Evolutionary conservation across 2,329 filamentous ascomycete species (phyloP).

Genomic region (Pyrenochaeta sp.): DNA sequence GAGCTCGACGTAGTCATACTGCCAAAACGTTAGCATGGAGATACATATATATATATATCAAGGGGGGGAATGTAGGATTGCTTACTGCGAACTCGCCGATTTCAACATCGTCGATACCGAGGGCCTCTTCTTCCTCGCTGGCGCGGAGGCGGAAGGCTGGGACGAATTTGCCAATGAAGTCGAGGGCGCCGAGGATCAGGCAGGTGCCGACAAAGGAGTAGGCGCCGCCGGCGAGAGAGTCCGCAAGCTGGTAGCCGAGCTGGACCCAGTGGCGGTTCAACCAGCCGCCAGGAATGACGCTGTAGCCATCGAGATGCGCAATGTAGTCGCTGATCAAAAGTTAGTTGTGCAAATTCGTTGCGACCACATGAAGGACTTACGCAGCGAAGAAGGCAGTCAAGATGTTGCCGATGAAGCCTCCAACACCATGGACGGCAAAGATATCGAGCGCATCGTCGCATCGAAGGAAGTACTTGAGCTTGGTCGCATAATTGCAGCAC

Average conservation of each 20-base stretch:
- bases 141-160: conserved; percentile 79
- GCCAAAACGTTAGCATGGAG: no score
- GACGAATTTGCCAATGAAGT: conserved; percentile 78
- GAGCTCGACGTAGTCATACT: conserved; percentile 90
- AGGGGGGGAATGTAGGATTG: conserved; percentile 19
- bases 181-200: conserved; percentile 68
- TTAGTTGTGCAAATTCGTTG: conserved; percentile 1
- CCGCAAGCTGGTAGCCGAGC: conserved; percentile 83
- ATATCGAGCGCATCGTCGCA: conserved; percentile 89
- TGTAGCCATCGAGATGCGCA: conserved; percentile 77
- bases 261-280: conserved; percentile 85
- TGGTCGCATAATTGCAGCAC: conserved; percentile 88
- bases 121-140: conserved; percentile 78
- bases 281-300: conserved; percentile 78
- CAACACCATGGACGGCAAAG: conserved; percentile 68
- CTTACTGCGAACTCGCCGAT: conserved; percentile 88
- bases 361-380: conserved; percentile 50
- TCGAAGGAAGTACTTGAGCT: conserved; percentile 83
- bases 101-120: conserved; percentile 88
- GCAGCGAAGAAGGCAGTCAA: conserved; percentile 79
- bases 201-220: conserved; percentile 84
- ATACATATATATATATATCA: no score
- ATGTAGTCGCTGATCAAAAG: conserved; percentile 71
- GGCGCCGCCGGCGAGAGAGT: conserved; percentile 76
- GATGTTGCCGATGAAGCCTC: conserved; percentile 66